These are phyloP conservation scores for Candida oleophila DNA, from an alignment of 805 yeast species.

Conservation along the genomic window DNA sequence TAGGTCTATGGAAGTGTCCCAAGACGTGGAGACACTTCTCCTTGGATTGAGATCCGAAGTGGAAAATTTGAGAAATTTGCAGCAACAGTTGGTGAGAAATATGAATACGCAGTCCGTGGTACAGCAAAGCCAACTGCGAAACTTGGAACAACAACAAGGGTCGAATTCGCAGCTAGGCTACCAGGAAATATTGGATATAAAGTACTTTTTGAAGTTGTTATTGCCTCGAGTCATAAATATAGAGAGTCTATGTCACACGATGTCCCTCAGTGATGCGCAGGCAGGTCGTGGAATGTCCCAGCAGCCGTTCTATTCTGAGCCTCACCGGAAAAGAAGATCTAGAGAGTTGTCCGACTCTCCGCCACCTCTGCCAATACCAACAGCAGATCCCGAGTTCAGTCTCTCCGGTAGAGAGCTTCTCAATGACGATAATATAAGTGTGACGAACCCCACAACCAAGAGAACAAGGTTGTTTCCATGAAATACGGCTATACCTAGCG, in stretches of 20 bases:
- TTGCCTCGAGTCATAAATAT: constrained; percentile 15
- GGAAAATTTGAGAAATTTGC: constrained; percentile 1
- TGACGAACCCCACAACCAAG: not conserved
- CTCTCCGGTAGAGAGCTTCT: not conserved
- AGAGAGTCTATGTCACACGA: constrained; percentile 5
- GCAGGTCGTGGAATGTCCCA: not conserved
- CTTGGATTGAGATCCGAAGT: constrained; percentile 1
- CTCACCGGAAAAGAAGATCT: too few species aligned
- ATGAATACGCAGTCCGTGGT: not conserved
- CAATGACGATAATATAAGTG: not conserved
- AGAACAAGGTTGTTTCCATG: not conserved
- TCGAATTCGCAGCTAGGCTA: not conserved
- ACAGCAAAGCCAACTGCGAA: not conserved
- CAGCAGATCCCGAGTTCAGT: not conserved
- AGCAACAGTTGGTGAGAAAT: not conserved
- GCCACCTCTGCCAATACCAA: not conserved
- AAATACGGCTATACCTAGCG: too few species aligned
- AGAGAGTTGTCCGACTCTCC: not conserved
- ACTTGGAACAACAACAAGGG: too few species aligned
- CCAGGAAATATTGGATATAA: constrained; percentile 12
- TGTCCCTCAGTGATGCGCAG: not conserved
- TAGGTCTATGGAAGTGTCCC: not conserved
- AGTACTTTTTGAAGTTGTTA: constrained; percentile 15
- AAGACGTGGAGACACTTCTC: not conserved
- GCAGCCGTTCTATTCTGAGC: too few species aligned